Percentiles rank a stretch among this genome's conserved stretches.
These are phyloP conservation scores for Solanum arcanum DNA, from an alignment of 257 asterid species.

Conservation along the genomic window DNA sequence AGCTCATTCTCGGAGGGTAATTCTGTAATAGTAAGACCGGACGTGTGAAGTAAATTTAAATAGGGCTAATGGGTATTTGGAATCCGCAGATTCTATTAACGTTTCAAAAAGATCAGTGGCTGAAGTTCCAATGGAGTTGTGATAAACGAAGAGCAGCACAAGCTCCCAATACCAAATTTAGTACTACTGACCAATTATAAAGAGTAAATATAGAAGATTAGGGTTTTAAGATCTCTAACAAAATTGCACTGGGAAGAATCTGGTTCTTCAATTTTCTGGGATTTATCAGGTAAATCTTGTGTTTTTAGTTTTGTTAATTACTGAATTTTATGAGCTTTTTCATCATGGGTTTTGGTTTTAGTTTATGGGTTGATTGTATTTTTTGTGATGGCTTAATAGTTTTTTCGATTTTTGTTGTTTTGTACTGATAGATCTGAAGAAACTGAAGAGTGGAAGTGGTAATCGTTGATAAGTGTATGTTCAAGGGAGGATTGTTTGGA, in stretches of 20 bases:
- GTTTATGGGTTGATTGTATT: not conserved
- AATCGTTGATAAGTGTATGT: constrained; percentile 11
- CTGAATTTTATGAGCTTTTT: not conserved
- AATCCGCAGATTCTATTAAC: not conserved
- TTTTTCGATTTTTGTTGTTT: not conserved
- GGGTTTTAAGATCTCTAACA: not conserved
- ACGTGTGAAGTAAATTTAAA: not conserved
- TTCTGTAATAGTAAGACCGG: not conserved
- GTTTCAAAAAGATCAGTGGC: not conserved
- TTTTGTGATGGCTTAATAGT: not conserved
- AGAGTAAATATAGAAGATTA: not conserved
- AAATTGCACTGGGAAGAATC: not conserved
- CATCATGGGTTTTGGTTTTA: not conserved
- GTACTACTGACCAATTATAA: not conserved
- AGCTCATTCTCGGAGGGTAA: not conserved
- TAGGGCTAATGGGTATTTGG: not conserved
- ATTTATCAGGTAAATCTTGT: not conserved
- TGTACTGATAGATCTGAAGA: constrained; percentile 71
- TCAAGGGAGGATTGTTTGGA: constrained; percentile 10
- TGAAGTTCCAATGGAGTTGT: not conserved
- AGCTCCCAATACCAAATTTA: not conserved
- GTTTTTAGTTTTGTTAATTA: not conserved
- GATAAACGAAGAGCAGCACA: not conserved
- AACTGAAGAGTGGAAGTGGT: constrained; percentile 28
- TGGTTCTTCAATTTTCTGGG: not conserved